Conservation (phyloP, 208 protist species). For the Entamoeba invadens region DNA sequence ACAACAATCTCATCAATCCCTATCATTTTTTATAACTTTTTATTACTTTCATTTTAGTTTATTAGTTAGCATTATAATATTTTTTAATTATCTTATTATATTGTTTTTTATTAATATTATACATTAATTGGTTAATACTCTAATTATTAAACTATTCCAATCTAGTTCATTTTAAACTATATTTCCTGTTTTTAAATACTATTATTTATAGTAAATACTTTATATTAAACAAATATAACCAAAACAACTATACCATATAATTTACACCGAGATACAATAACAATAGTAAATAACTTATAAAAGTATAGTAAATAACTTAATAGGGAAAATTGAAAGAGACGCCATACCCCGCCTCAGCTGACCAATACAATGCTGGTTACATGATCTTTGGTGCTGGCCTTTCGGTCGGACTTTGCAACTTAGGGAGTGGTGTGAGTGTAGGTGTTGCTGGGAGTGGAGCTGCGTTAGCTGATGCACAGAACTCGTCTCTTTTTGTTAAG, state of each 20-base stretch:
- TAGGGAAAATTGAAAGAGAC: slow-evolving; percentile 1
- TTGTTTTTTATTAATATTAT: too few species aligned
- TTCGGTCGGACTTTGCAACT: slow-evolving; percentile 13
- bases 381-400: slow-evolving; percentile 2
- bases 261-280: not conserved
- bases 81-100: too few species aligned
- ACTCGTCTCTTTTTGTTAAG: slow-evolving; percentile 12
- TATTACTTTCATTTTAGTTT: too few species aligned
- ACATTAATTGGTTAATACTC: too few species aligned
- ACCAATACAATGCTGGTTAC: slow-evolving; percentile 7
- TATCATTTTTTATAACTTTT: too few species aligned
- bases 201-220: too few species aligned
- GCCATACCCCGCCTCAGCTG: not conserved
- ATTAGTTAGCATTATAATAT: too few species aligned
- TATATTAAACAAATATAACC: too few species aligned
- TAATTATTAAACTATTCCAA: too few species aligned
- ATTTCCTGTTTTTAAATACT: too few species aligned
- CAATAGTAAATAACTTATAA: not conserved
- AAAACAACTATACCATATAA: too few species aligned
- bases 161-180: too few species aligned
- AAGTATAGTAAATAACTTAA: not conserved
- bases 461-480: slow-evolving; percentile 10
- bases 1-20: not conserved
- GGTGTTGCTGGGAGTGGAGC: not conserved
- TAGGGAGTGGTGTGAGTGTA: slow-evolving; percentile 7